Evolutionary conservation across 257 asterid genomes (phyloP).

Genomic region (Solanum rostratum): DNA sequence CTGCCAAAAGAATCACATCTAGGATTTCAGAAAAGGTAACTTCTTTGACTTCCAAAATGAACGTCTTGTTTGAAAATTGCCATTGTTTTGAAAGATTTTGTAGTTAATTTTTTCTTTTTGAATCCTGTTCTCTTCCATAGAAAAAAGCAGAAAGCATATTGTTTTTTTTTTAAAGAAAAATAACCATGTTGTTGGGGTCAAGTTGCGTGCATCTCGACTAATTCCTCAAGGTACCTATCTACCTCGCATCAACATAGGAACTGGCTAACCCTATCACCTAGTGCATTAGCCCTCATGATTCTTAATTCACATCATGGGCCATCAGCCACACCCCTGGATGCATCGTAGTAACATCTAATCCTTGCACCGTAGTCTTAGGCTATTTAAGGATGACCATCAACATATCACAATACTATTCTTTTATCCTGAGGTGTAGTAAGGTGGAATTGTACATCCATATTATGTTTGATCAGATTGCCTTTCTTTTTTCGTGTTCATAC

Average conservation of each 20-base stretch:
- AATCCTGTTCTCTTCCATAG: background rate
- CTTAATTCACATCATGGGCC: background rate
- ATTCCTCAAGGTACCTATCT: background rate
- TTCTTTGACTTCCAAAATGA: background rate
- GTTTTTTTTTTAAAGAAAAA: no score
- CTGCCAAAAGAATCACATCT: conserved; percentile 63
- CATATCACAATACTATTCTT: no score
- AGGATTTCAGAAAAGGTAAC: conserved; percentile 57
- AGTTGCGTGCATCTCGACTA: no score
- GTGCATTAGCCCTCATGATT: background rate
- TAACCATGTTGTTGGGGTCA: no score
- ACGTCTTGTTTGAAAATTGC: background rate
- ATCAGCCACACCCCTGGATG: background rate
- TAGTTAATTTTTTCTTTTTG: background rate
- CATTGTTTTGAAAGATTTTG: background rate
- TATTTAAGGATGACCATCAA: no score
- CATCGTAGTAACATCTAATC: background rate
- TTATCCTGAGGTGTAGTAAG: no score
- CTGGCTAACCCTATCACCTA: background rate
- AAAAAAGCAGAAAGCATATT: background rate
- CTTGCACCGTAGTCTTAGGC: background rate
- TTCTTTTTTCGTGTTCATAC: background rate
- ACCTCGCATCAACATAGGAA: background rate
- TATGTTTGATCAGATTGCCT: background rate
- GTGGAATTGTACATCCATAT: background rate